phyloP scores from a whole-genome alignment of 345 rosid species.

The Hibiscus trionum region DNA sequence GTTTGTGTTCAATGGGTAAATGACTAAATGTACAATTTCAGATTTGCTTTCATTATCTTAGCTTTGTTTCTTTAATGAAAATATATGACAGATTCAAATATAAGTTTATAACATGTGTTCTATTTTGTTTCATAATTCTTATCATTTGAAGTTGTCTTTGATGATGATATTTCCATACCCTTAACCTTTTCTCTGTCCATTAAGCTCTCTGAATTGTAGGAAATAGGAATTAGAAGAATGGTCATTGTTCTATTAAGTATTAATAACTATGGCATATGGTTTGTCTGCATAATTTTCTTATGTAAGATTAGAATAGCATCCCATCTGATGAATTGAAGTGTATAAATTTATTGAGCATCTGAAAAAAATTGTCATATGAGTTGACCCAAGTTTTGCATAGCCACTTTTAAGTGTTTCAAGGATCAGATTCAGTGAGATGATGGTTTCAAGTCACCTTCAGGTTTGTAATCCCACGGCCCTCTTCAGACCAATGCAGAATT shows the following conservation, averaged over 20 bases:
- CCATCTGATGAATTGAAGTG: not conserved
- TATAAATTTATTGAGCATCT: no score
- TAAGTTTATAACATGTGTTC: not conserved
- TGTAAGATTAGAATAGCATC: slow-evolving; percentile 1
- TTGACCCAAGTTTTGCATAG: no score
- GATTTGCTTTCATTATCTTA: not conserved
- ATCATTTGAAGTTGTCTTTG: not conserved
- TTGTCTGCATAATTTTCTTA: not conserved
- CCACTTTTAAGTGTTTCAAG: not conserved
- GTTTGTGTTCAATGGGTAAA: no score
- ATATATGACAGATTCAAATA: not conserved
- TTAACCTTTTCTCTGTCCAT: not conserved
- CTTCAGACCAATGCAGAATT: not conserved
- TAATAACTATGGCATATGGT: not conserved
- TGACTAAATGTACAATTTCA: not conserved
- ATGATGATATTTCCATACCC: not conserved
- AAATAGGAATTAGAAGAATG: not conserved
- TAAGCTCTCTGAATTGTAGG: not conserved
- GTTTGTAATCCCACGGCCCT: not conserved
- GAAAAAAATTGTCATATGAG: no score
- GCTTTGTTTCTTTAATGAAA: not conserved
- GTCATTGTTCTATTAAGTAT: not conserved
- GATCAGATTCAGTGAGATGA: not conserved
- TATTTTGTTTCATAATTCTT: not conserved
- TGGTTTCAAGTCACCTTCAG: not conserved